These are phyloP conservation scores for Phylloporus sp. DNA, from an alignment of 768 basidiomycete genomes.

Conservation along the genomic window DNA sequence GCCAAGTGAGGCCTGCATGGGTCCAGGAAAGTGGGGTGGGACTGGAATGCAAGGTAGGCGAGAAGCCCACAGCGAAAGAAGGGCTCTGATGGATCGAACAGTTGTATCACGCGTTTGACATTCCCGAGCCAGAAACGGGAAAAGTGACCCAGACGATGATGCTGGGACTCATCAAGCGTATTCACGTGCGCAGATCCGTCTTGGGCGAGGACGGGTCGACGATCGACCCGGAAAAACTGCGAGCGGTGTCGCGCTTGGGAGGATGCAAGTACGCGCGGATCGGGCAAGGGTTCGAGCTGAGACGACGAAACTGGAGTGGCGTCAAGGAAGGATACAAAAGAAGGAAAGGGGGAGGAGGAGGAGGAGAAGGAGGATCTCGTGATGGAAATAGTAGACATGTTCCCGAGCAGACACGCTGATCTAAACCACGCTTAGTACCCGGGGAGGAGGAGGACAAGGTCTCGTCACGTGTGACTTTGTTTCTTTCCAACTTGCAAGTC, in stretches of 20 bases:
- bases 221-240: constrained; percentile 46
- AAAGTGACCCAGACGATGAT: constrained; percentile 42
- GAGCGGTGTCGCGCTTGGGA: constrained; percentile 50
- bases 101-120: constrained; percentile 49
- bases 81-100: constrained; percentile 25
- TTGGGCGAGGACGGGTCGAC: constrained; percentile 38
- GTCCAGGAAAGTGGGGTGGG: constrained; percentile 55
- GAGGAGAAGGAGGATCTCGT: constrained; percentile 6
- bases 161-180: constrained; percentile 49
- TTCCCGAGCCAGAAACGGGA: constrained; percentile 35
- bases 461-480: no score
- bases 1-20: constrained; percentile 44
- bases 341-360: constrained; percentile 7
- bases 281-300: constrained; percentile 44
- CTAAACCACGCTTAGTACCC: constrained; percentile 23
- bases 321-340: constrained; percentile 7
- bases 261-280: constrained; percentile 42
- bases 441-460: no score
- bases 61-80: constrained; percentile 15
- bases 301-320: constrained; percentile 36
- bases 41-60: constrained; percentile 56
- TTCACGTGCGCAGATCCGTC: constrained; percentile 49
- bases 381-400: constrained; percentile 16
- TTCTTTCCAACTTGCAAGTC: no score
- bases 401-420: constrained; percentile 24